Evolutionary conservation across 257 asterid species (phyloP), one percentile per base, ranked within the genome.

Genomic region (Cruciata laevipes): DNA sequence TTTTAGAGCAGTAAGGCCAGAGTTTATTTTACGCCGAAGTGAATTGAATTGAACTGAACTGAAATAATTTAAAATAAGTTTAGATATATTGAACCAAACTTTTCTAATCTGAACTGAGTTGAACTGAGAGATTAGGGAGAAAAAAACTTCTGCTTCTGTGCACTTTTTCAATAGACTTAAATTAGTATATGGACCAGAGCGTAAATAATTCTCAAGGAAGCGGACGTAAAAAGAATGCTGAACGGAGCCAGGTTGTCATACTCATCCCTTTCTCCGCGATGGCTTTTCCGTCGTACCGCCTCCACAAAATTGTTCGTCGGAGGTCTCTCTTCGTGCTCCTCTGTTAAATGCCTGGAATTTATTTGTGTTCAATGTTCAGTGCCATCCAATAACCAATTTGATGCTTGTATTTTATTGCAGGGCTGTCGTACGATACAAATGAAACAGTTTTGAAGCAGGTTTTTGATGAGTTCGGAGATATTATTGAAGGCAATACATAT

Each of bases 401-500:
- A 11, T 58, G 16, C 56, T 0, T 32, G 16, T n/a, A 65, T 59
- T 12, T 30, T 7, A 13, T 72, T 75, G 69, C 78, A 89, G 98
- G 98, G 51, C 88, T 91, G 68, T 89, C 89, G 72, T 82, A 81
- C 25, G 96, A 91, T 73, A 83, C 98, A 33, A 87, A 91, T 70
- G 96, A 89, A 81, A 78, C 78, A 32, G 65, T 77, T 74, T 75
- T 91, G 49, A 89, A 84, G 81, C 75, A 77, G 63, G 88, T 95
- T 17, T 91, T 89, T 49, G 79, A 77, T 77, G 69, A 77, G 63
- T 71, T 79, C 59, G 96, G 96, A 16, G 90, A 85, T 70, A 78
- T 84, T 23, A 67, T 82, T 65, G 91, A 89, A 83, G 95, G 95
- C 80, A 74, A 61, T 65, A 20, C n/a, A n/a, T 40, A 20, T 7